A percentile compares a stretch with the other conserved stretches of the same genome.
phyloP scores from a whole-genome alignment of 805 yeast species.

The Kregervanrija delftensis region DNA sequence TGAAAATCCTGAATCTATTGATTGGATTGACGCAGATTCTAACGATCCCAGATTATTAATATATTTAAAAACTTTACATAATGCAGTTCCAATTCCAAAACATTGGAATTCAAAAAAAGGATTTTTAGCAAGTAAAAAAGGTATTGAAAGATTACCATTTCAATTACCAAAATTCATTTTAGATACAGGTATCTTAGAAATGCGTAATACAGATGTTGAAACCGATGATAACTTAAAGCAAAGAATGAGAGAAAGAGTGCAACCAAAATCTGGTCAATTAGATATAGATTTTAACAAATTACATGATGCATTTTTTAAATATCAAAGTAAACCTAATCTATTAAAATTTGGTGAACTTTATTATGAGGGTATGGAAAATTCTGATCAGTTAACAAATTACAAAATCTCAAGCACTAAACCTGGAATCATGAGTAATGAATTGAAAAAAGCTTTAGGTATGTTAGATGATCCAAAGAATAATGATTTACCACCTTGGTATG shows the following conservation, averaged over 20 bases:
- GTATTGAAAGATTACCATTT: constrained; percentile 64
- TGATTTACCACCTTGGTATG: constrained; percentile 74
- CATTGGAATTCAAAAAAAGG: constrained; percentile 84
- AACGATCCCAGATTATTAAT: constrained; percentile 65
- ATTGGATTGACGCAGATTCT: constrained; percentile 85
- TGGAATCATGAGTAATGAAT: constrained; percentile 55
- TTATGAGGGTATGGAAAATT: constrained; percentile 57
- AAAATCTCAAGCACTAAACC: constrained; percentile 38
- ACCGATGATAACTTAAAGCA: constrained; percentile 58
- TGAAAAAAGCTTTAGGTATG: constrained; percentile 67
- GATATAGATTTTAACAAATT: constrained; percentile 81
- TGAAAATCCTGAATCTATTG: constrained; percentile 63
- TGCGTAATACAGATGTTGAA: constrained; percentile 55
- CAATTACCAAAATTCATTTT: constrained; percentile 70
- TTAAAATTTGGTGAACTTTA: constrained; percentile 69
- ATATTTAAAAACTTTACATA: constrained; percentile 55
- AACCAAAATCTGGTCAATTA: constrained; percentile 78
- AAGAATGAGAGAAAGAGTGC: constrained; percentile 73
- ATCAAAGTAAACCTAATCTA: constrained; percentile 68
- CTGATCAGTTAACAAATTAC: constrained; percentile 29
- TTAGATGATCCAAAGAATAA: constrained; percentile 24
- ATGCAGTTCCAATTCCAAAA: constrained; percentile 67
- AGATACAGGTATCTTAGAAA: constrained; percentile 80
- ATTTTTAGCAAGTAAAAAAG: constrained; percentile 58
- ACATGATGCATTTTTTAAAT: constrained; percentile 80